These are phyloP conservation scores for Cynara cardunculus DNA, from an alignment of 129 eudicot species.

Conservation along the genomic window DNA sequence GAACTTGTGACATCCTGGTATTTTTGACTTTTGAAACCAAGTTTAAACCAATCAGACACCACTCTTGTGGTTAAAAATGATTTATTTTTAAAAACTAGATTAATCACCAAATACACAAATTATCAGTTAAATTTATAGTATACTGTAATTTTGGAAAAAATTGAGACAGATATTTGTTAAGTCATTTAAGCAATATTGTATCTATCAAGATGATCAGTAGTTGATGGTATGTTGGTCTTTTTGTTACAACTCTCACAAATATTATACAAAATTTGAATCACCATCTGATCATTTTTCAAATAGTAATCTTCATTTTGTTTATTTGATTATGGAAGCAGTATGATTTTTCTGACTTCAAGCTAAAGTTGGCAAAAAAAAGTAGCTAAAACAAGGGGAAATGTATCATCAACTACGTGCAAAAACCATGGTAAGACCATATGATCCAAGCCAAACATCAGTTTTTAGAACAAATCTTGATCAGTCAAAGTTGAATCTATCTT, in stretches of 20 bases:
- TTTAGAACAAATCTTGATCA: no score
- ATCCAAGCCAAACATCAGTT: neutral
- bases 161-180: neutral
- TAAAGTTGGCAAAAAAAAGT: neutral
- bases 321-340: neutral
- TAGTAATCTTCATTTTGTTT: neutral
- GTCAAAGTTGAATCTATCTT: neutral
- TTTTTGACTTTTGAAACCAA: no score
- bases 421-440: neutral
- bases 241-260: neutral
- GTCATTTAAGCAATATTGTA: neutral
- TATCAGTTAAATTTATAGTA: neutral
- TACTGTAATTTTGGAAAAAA: neutral
- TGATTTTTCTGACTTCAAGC: neutral
- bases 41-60: no score
- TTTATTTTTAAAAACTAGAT: neutral
- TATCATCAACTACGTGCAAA: neutral
- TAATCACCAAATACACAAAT: neutral
- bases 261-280: neutral
- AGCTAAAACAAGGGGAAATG: neutral
- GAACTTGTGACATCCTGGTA: no score
- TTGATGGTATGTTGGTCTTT: neutral
- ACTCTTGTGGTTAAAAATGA: neutral
- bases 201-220: neutral
- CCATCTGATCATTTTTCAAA: neutral